Conservation (phyloP, 2,329 filamentous ascomycete genomes). For the Xylaria multiplex region DNA sequence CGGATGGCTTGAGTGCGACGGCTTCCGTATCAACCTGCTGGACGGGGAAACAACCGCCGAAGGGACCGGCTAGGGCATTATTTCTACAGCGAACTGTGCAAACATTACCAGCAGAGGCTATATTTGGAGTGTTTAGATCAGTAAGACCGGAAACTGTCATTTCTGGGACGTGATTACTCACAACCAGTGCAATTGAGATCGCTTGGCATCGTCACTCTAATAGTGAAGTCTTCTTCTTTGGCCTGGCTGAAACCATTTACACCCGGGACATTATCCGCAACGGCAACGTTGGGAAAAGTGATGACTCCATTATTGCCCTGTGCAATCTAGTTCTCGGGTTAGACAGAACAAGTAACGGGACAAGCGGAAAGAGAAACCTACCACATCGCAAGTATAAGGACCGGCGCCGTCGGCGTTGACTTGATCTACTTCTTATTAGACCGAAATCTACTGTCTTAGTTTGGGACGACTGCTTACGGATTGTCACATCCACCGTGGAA, state of each 20-base stretch:
- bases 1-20: conserved; percentile 56
- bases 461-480: conserved; percentile 46
- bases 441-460: background rate
- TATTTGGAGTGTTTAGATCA: background rate
- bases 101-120: conserved; percentile 65
- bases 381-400: conserved; percentile 62
- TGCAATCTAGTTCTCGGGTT: conserved; percentile 22
- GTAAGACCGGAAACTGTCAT: background rate
- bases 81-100: conserved; percentile 70
- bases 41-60: conserved; percentile 67
- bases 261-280: conserved; percentile 69
- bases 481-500: conserved; percentile 56
- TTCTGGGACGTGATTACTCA: conserved; percentile 47
- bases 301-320: conserved; percentile 51
- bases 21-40: conserved; percentile 60
- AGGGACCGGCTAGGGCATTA: conserved; percentile 65
- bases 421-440: conserved; percentile 52
- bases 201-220: conserved; percentile 64
- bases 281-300: conserved; percentile 59
- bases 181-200: conserved; percentile 62
- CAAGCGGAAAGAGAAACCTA: background rate
- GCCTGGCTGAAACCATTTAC: conserved; percentile 66
- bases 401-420: conserved; percentile 65
- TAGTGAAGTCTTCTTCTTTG: conserved; percentile 65
- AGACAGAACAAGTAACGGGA: conserved; percentile 45